Evolutionary conservation across 192 early-diverging fungal genomes (phyloP), one percentile per base, ranked within the genome.

Genomic region (Spizellomyces punctatus): DNA sequence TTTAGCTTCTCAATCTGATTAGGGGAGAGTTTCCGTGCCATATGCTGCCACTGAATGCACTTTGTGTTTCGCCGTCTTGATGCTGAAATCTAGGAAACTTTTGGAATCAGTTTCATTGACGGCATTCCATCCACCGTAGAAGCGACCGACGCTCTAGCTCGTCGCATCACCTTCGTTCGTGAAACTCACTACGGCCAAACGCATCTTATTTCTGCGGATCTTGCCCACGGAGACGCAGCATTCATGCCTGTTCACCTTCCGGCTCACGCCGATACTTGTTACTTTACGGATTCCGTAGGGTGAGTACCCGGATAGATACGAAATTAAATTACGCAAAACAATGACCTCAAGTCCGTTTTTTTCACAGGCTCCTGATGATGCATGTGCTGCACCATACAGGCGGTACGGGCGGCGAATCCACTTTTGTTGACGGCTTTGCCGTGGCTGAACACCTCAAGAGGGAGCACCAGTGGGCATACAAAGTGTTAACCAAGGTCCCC

Each of bases 191-290:
- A 93, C 69, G 86, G 88, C 17, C 22, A 8, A 6, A 43, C 22
- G 43, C 63, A 64, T 21, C 8, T 44, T 10, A 64, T 93, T 52
- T 88, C 88, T 6, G 77, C 90, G 1, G 80, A 93, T 60, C 76
- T 91, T 47, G 85, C 81, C 36, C 91, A 92, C 73, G 92, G 85
- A 47, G 92, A 94, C 76, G 91, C 90, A 0, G 92, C 92, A 9
- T 94, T 92, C 72, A 90, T 90, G 6, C 76, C 76, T 57, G 43
- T 91, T 6, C 84, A 85, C 0, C 77, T 94, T 4, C 86, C 83
- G 44, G 91, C 88, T 12, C 92, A 94, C 61, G 91, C 91, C 0
- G 92, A 94, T 71, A 92, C 87, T 12, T 92, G 89, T 0, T 94
- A 94, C 66, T 94, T 94, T 68, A 92, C 92, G 0, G 91, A 94